phyloP scores from a whole-genome alignment of 805 yeast species.

The Candida maesae region DNA sequence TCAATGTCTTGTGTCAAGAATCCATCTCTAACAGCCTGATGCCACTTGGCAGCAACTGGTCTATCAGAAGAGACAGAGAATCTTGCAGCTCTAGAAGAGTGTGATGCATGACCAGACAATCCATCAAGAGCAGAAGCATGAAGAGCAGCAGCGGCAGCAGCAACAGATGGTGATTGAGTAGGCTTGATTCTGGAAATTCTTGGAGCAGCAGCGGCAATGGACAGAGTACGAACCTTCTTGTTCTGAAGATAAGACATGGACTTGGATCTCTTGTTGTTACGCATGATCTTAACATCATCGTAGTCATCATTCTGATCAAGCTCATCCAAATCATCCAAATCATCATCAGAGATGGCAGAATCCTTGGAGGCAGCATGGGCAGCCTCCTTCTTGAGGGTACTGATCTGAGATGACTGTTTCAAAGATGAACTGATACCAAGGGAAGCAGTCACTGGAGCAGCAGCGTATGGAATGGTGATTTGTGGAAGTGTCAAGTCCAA shows the following conservation, averaged over 20 bases:
- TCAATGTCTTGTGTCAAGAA: constrained; percentile 75
- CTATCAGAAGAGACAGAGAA: constrained; percentile 24
- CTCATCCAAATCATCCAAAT: constrained; percentile 42
- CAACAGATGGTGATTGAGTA: constrained; percentile 57
- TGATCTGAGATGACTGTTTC: constrained; percentile 5
- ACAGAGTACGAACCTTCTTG: constrained; percentile 44
- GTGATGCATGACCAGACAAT: constrained; percentile 35
- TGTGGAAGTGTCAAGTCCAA: constrained; percentile 38
- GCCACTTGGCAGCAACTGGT: constrained; percentile 56
- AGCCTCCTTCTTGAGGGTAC: background rate
- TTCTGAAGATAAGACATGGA: constrained; percentile 54
- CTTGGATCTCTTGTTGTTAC: constrained; percentile 54
- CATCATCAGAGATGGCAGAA: constrained; percentile 37
- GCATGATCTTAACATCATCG: constrained; percentile 27
- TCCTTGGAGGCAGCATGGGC: constrained; percentile 3
- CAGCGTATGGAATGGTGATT: constrained; percentile 59
- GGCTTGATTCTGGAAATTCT: constrained; percentile 62
- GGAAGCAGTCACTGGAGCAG: constrained; percentile 78
- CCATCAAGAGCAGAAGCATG: constrained; percentile 63
- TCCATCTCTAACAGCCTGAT: constrained; percentile 70
- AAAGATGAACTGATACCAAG: constrained; percentile 32
- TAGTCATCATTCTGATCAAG: constrained; percentile 28
- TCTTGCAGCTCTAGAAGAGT: constrained; percentile 11
- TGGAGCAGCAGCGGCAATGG: constrained; percentile 85
- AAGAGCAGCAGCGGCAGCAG: constrained; percentile 69